Conservation (phyloP, 345 rosid species). For the Aegle marmelos region DNA sequence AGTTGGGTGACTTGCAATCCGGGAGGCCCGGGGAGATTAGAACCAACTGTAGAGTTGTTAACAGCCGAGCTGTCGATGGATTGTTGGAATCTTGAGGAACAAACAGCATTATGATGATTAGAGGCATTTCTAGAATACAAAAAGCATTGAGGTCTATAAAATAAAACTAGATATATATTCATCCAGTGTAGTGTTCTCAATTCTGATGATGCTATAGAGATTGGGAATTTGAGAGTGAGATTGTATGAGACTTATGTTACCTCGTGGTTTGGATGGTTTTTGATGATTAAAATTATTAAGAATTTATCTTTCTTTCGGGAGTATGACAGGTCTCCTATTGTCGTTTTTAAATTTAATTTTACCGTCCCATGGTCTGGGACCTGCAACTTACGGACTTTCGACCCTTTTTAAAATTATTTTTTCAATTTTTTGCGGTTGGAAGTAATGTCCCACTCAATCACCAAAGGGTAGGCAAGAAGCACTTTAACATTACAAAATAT, state of each 20-base stretch:
- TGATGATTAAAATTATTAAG: background rate
- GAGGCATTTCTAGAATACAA: background rate
- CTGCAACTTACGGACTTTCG: background rate
- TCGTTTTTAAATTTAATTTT: too few relatives aligned
- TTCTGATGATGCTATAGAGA: background rate
- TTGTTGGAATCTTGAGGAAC: constrained; percentile 28
- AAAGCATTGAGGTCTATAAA: background rate
- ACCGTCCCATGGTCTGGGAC: background rate
- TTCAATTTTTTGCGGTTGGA: too few relatives aligned
- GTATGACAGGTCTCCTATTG: too few relatives aligned
- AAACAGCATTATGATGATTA: background rate
- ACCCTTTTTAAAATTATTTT: too few relatives aligned
- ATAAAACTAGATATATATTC: background rate
- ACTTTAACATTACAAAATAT: background rate
- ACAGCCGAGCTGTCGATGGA: constrained; percentile 30
- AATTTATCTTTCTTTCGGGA: background rate
- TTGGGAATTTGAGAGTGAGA: background rate
- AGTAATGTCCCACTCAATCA: too few relatives aligned
- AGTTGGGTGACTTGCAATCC: constrained; percentile 81
- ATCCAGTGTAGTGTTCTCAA: background rate
- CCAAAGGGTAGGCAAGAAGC: background rate
- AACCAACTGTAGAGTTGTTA: constrained; percentile 60
- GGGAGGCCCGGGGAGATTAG: constrained; percentile 73
- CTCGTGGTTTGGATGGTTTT: background rate
- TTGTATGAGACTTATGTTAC: background rate